Evolutionary conservation across 2,329 filamentous ascomycete genomes (phyloP), one percentile per base, ranked within the genome.

Genomic region (Penicillium sp.): DNA sequence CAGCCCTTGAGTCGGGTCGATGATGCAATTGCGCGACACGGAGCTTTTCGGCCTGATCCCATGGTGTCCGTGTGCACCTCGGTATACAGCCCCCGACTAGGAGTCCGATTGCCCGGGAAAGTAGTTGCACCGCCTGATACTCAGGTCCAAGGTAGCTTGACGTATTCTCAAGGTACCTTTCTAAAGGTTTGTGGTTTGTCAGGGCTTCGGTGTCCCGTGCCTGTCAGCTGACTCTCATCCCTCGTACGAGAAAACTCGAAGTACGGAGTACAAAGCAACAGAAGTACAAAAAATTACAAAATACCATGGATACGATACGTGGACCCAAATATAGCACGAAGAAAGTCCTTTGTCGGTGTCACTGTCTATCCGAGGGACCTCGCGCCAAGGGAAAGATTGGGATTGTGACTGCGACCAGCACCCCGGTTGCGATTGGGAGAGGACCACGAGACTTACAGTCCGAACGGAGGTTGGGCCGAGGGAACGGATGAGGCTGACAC

Each of bases 401-500:
- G 28, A 53, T 58, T 58, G 45, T 20, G 50, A 48, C 56, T 50
- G 56, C 6, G 28, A 25, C 36, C 44, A 41, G 22, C 50, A 51
- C 52, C 48, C 48, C 48, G 46, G 48, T 53, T 52, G 40, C 44
- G 41, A 54, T 50, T 47, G 45, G 20, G 51, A 48, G 30, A 11
- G 31, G 30, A 53, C 53, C 53, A 55, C 55, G 55, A 48, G 44
- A 48, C 45, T 56, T 55, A 48, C 48, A 53, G 53, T 49, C 41
- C 50, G 55, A 50, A 51, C 53, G 50, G 51, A 58, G 46, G 43
- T 53, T 55, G 53, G 47, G 22, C 55, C 53, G 53, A 53, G 43
- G 48, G 24, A 24, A 42, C 22, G 35, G 38, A 50, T 49, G 48
- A 51, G 51, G 48, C 51, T 59, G 45, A 41, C 22, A 41, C 35